Percentiles rank a stretch among this genome's conserved stretches.
phyloP scores from a whole-genome alignment of 192 early-diverging fungal species.

The Coemansia sp. region DNA sequence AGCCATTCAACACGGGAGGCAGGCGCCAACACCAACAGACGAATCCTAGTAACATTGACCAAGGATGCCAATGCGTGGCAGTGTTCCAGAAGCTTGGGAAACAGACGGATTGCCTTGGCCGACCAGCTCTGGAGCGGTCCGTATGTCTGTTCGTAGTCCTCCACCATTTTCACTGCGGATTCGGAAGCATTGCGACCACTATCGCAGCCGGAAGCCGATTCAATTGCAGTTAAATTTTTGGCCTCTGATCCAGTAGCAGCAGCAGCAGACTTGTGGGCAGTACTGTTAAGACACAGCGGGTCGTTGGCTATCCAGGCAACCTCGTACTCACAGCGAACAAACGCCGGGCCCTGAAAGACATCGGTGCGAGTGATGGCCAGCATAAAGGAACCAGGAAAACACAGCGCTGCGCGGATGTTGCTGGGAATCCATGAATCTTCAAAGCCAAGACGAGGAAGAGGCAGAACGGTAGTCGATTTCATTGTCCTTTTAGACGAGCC shows the following conservation, averaged over 20 bases:
- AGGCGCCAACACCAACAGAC: conserved; percentile 17
- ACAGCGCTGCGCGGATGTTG: not conserved
- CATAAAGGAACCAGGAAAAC: conserved; percentile 30
- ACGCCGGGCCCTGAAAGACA: not conserved
- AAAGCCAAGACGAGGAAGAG: conserved; percentile 18
- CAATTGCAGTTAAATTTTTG: no score
- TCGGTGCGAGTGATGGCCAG: conserved; percentile 19
- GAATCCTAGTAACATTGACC: not conserved
- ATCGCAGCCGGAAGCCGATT: no score
- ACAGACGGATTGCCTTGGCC: conserved; percentile 19
- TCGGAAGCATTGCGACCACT: no score
- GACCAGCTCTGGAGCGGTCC: conserved; percentile 29
- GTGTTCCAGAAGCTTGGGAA: conserved; percentile 14
- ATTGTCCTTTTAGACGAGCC: not conserved
- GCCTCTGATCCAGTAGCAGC: no score
- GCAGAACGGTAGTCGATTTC: conserved; percentile 11
- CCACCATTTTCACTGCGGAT: no score
- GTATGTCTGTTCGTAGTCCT: conserved; percentile 8
- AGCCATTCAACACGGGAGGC: not conserved
- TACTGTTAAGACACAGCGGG: conserved; percentile 13
- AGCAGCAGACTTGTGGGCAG: not conserved
- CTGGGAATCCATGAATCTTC: conserved; percentile 16
- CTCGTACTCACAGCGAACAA: conserved; percentile 12
- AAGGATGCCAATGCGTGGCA: not conserved
- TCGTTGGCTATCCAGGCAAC: conserved; percentile 35